phyloP scores from a whole-genome alignment of 176 grass and related monocot species.

The Oropetium thomaeum region DNA sequence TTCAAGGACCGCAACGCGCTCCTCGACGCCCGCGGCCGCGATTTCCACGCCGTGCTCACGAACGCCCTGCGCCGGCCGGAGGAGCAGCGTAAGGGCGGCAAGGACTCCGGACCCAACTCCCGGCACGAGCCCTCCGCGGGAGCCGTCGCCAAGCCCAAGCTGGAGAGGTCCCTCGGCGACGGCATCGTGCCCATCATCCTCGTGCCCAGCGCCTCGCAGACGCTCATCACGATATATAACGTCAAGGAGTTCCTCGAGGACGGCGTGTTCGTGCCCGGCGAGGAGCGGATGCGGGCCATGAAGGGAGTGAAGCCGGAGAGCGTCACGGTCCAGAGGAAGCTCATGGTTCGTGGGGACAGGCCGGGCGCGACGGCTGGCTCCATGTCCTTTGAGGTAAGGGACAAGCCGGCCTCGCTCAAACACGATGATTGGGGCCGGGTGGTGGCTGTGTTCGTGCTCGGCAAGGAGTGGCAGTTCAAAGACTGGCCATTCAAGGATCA shows the following conservation, averaged over 20 bases:
- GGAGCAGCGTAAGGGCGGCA: conserved; percentile 61
- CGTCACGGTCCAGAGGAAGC: conserved; percentile 93
- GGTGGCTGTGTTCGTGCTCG: conserved; percentile 81
- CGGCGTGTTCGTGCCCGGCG: conserved; percentile 73
- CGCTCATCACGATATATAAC: conserved; percentile 90
- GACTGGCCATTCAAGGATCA: conserved; percentile 98
- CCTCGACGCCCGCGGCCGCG: conserved; percentile 80
- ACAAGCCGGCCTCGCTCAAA: conserved; percentile 76
- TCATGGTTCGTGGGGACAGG: conserved; percentile 63
- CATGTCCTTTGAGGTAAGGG: conserved; percentile 73
- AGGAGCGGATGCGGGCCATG: conserved; percentile 80
- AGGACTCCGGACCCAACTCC: conserved; percentile 52
- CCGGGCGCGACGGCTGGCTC: conserved; percentile 34
- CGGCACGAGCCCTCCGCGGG: conserved; percentile 38
- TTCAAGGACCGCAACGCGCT: conserved; percentile 81
- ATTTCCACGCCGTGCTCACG: conserved; percentile 60
- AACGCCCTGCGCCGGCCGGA: conserved; percentile 59
- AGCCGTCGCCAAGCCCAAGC: conserved; percentile 36
- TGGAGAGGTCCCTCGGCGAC: conserved; percentile 48
- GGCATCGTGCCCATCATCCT: conserved; percentile 88
- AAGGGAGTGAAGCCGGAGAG: conserved; percentile 79
- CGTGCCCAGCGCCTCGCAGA: conserved; percentile 93
- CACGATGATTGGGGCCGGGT: conserved; percentile 82
- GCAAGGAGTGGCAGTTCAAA: conserved; percentile 99
- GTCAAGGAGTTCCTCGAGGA: conserved; percentile 93